Conservation (phyloP, 2,329 filamentous ascomycete genomes). For the Hymenotorrendiella dingleyae region DNA sequence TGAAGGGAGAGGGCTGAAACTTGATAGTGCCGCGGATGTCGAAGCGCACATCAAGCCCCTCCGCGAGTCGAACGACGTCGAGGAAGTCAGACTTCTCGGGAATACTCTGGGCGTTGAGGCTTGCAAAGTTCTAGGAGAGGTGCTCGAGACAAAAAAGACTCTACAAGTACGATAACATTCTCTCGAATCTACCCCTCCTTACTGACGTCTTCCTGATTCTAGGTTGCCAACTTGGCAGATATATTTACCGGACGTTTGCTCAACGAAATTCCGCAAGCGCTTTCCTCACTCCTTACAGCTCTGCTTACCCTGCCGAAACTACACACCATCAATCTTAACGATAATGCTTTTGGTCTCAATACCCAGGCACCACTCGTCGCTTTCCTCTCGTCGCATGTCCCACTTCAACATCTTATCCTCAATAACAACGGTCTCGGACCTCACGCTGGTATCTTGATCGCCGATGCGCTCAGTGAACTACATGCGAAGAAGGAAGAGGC, state of each 20-base stretch:
- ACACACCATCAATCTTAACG: constrained; percentile 89
- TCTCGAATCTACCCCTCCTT: constrained; percentile 8
- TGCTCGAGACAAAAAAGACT: constrained; percentile 77
- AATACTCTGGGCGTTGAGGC: constrained; percentile 92
- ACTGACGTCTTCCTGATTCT: constrained; percentile 6
- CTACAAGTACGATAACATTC: constrained; percentile 65
- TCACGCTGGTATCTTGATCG: constrained; percentile 81
- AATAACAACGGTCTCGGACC: constrained; percentile 98
- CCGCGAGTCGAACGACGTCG: constrained; percentile 63
- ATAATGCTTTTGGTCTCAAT: constrained; percentile 96
- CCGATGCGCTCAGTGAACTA: constrained; percentile 77
- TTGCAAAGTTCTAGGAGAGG: constrained; percentile 76
- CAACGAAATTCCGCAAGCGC: constrained; percentile 85
- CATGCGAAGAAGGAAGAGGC: constrained; percentile 79
- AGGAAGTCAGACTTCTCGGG: constrained; percentile 80
- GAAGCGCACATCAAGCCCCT: constrained; percentile 77
- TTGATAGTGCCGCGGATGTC: constrained; percentile 81
- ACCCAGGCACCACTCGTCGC: constrained; percentile 88
- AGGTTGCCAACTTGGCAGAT: constrained; percentile 86
- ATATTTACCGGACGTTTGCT: constrained; percentile 95
- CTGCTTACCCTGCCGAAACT: constrained; percentile 82
- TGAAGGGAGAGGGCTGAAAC: constrained; percentile 86
- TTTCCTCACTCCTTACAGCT: constrained; percentile 77
- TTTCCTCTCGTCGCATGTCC: constrained; percentile 82
- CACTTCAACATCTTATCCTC: constrained; percentile 87